Conservation (phyloP, 257 asterid genomes). For the Penstemon newberryi region DNA sequence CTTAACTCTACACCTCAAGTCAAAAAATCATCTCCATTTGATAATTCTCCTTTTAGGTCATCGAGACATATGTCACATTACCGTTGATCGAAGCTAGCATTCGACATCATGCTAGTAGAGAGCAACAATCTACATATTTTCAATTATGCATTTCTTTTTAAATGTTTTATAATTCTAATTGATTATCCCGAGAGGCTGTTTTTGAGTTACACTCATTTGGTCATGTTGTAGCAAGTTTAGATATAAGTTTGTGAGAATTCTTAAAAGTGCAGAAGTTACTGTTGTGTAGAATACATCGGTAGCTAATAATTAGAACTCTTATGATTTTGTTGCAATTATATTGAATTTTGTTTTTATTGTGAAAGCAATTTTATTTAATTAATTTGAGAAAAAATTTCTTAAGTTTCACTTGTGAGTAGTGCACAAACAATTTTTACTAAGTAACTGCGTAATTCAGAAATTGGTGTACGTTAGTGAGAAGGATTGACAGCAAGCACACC, state of each 20-base stretch:
- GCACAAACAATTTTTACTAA: neutral
- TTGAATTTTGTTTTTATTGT: neutral
- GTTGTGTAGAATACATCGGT: neutral
- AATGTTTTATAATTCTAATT: no score
- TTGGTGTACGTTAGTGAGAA: conserved; percentile 29
- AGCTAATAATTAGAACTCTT: no score
- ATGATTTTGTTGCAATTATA: no score
- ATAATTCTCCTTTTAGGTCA: conserved; percentile 72
- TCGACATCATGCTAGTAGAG: neutral
- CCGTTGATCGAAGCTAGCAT: conserved; percentile 41
- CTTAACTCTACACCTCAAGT: conserved; percentile 33
- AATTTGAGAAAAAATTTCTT: neutral
- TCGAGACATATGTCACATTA: conserved; percentile 92
- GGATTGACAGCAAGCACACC: conserved; percentile 33
- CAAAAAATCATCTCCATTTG: conserved; percentile 61
- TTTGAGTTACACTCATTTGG: neutral
- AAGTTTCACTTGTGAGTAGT: neutral
- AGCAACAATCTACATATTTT: neutral
- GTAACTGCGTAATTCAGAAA: neutral
- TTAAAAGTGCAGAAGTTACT: neutral
- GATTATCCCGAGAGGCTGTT: neutral
- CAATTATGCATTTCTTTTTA: neutral
- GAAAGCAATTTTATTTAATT: neutral
- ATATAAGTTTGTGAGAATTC: neutral
- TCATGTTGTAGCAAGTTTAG: neutral